Conservation (phyloP, 2,329 filamentous ascomycete species). For the Podosphaera fusca region DNA sequence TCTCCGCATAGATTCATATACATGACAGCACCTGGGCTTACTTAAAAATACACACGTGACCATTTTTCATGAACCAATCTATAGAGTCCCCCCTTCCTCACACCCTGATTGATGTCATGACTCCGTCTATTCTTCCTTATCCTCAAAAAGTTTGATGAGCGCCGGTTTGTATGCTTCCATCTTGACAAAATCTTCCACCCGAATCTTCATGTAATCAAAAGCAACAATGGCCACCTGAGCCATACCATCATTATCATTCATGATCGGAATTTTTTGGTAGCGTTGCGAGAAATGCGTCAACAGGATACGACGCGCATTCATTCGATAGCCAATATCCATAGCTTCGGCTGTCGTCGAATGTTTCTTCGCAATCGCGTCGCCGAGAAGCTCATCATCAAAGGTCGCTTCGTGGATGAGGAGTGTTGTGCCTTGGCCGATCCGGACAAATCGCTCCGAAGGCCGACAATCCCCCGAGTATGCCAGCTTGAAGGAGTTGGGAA, state of each 20-base stretch:
- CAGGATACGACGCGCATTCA: constrained; percentile 60
- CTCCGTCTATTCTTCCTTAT: constrained; percentile 6
- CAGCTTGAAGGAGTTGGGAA: constrained; percentile 59
- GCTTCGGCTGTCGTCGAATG: constrained; percentile 81
- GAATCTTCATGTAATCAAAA: constrained; percentile 59
- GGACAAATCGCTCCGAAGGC: constrained; percentile 45
- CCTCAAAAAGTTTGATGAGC: constrained; percentile 31
- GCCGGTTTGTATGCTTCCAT: constrained; percentile 39
- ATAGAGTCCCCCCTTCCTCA: too few relatives aligned
- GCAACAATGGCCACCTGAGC: constrained; percentile 47
- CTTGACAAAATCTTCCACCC: constrained; percentile 44
- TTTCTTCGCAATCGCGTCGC: constrained; percentile 67
- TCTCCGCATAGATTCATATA: too few relatives aligned
- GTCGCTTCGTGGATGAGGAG: constrained; percentile 89
- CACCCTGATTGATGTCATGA: too few relatives aligned
- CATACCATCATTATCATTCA: constrained; percentile 19
- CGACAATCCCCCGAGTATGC: constrained; percentile 90
- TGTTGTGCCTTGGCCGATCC: constrained; percentile 51
- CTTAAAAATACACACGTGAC: too few relatives aligned
- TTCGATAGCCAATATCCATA: constrained; percentile 48
- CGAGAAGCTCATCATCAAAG: constrained; percentile 64
- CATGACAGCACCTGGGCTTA: too few relatives aligned
- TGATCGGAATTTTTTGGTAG: constrained; percentile 31
- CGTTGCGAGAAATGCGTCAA: constrained; percentile 91
- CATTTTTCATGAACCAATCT: too few relatives aligned